Evolutionary conservation across 805 yeast genomes (phyloP).

Genomic region (Starmerella cellae): DNA sequence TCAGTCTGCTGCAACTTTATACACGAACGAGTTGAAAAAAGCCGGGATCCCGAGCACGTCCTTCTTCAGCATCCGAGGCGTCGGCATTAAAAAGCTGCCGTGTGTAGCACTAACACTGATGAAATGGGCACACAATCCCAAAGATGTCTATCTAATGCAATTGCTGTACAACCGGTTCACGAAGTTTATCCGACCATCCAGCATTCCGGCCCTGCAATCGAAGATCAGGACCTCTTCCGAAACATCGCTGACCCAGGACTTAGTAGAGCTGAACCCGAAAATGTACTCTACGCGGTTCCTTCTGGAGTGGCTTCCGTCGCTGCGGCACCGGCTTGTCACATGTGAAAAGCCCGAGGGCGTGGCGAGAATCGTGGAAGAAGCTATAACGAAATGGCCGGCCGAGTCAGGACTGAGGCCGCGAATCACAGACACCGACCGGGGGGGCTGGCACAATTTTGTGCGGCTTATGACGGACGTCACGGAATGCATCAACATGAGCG

Average conservation of each 20-base stretch:
- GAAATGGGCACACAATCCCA: conserved; percentile 11
- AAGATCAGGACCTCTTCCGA: no score
- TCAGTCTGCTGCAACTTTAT: conserved; percentile 3
- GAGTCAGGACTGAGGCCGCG: neutral
- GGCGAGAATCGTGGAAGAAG: neutral
- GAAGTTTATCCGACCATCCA: neutral
- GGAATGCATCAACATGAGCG: neutral
- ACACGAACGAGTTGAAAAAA: neutral
- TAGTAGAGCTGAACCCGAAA: neutral
- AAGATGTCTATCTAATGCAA: conserved; percentile 12
- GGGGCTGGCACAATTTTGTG: conserved; percentile 1
- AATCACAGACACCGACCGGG: neutral
- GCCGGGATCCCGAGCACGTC: conserved; percentile 3
- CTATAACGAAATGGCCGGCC: neutral
- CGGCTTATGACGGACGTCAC: neutral
- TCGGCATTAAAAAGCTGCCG: conserved; percentile 4
- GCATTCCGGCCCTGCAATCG: neutral
- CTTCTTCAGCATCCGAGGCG: conserved; percentile 4
- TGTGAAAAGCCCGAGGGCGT: neutral
- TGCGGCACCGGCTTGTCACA: conserved; percentile 1
- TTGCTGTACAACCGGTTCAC: conserved; percentile 9
- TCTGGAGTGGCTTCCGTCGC: neutral
- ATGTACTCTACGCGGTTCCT: conserved; percentile 2
- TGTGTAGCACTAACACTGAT: conserved; percentile 12
- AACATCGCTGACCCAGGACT: neutral